Evolutionary conservation across 768 basidiomycete genomes (phyloP).

Genomic region (Xerocomus potaroensis): DNA sequence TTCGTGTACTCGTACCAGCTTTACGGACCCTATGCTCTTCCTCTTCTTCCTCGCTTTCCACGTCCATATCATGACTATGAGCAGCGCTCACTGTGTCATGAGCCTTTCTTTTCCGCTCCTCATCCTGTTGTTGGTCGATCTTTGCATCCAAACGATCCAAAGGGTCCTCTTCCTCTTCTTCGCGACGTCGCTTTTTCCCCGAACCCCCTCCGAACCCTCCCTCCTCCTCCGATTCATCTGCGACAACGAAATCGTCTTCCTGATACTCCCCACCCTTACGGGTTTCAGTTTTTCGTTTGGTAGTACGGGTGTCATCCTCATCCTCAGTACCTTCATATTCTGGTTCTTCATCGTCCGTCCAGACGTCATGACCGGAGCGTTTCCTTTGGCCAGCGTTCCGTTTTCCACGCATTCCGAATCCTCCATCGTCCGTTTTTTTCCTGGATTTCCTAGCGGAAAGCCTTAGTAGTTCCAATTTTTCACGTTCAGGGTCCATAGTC

Average conservation of each 20-base stretch:
- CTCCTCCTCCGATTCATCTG: slow-evolving; percentile 72
- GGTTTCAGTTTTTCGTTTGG: slow-evolving; percentile 44
- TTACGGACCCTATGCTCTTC: slow-evolving; percentile 66
- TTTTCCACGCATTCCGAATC: slow-evolving; percentile 45
- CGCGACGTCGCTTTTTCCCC: slow-evolving; percentile 35
- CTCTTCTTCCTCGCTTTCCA: slow-evolving; percentile 70
- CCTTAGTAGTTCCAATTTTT: slow-evolving; percentile 63
- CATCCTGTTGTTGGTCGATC: slow-evolving; percentile 52
- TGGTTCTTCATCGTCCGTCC: slow-evolving; percentile 68
- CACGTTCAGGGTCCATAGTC: slow-evolving; percentile 69
- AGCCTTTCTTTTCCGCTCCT: slow-evolving; percentile 44
- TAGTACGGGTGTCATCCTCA: slow-evolving; percentile 43
- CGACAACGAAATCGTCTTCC: slow-evolving; percentile 81
- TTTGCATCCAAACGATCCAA: slow-evolving; percentile 70
- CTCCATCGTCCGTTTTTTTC: slow-evolving; percentile 50
- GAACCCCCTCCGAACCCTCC: slow-evolving; percentile 33
- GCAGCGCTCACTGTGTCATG: slow-evolving; percentile 31
- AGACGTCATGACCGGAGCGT: slow-evolving; percentile 44
- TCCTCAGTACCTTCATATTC: slow-evolving; percentile 57
- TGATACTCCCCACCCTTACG: slow-evolving; percentile 70
- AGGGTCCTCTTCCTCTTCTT: slow-evolving; percentile 49
- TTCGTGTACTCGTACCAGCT: slow-evolving; percentile 48
- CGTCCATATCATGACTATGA: slow-evolving; percentile 56
- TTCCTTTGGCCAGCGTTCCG: slow-evolving; percentile 41
- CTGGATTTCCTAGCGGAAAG: slow-evolving; percentile 61